These are phyloP conservation scores for Kodamaea sp. DNA, from an alignment of 1,139 yeast species.

Conservation along the genomic window DNA sequence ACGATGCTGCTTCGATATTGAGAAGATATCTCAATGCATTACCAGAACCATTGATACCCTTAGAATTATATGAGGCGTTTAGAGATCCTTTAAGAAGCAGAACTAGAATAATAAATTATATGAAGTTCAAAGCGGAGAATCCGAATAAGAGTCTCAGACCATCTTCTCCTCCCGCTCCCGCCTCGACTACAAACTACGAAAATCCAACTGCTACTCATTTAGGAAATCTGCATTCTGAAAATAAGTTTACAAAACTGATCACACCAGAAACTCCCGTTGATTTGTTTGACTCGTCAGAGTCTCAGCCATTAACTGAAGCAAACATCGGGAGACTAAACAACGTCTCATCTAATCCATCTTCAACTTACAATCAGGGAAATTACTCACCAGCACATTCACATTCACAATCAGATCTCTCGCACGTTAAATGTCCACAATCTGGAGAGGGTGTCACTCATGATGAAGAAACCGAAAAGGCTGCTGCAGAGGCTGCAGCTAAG, in stretches of 20 bases:
- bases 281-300: conserved; percentile 17
- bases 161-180: conserved; percentile 2
- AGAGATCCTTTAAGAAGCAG: conserved; percentile 72
- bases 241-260: conserved; percentile 1
- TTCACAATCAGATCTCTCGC: conserved; percentile 9
- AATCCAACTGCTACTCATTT: not conserved
- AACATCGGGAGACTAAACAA: conserved; percentile 29
- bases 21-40: conserved; percentile 83
- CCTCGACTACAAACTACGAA: not conserved
- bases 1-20: conserved; percentile 91
- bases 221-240: not conserved
- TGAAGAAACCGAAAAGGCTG: conserved; percentile 3
- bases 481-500: conserved; percentile 17
- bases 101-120: conserved; percentile 60
- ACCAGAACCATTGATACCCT: conserved; percentile 90
- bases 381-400: conserved; percentile 7
- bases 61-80: conserved; percentile 73
- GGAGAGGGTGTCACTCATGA: conserved; percentile 5
- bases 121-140: conserved; percentile 55
- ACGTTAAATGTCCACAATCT: conserved; percentile 3
- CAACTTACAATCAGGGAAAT: conserved; percentile 4
- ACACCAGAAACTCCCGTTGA: conserved; percentile 8
- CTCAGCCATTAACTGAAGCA: conserved; percentile 35
- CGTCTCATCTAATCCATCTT: conserved; percentile 10
- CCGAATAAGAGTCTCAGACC: conserved; percentile 30